A percentile compares a stretch with the other conserved stretches of the same genome.
Conservation (phyloP, 2,329 filamentous ascomycete genomes). For the Piedraia hortae region DNA sequence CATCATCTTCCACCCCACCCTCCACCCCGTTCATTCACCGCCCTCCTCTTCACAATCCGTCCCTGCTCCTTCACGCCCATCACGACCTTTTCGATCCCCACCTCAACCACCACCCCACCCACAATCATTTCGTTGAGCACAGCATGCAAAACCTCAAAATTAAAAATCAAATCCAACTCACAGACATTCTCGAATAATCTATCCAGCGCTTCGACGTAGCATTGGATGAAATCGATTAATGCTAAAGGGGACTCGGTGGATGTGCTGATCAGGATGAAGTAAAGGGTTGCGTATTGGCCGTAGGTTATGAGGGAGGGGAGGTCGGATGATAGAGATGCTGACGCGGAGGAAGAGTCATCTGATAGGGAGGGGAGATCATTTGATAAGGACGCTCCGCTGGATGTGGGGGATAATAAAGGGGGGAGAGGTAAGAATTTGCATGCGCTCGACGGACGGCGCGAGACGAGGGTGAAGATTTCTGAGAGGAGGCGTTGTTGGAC, state of each 20-base stretch:
- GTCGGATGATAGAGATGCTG: too few relatives aligned
- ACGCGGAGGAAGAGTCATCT: too few relatives aligned
- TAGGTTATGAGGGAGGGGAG: slow-evolving; percentile 90
- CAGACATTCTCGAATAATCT: slow-evolving; percentile 94
- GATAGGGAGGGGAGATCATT: too few relatives aligned
- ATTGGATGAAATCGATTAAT: slow-evolving; percentile 86
- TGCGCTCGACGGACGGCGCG: slow-evolving; percentile 66
- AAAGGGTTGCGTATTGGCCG: slow-evolving; percentile 90
- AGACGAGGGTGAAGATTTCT: slow-evolving; percentile 89
- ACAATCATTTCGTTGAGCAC: slow-evolving; percentile 83
- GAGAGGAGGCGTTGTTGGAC: slow-evolving; percentile 91
- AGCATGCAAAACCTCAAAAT: slow-evolving; percentile 89
- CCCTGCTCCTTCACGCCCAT: slow-evolving; percentile 53
- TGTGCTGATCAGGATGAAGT: slow-evolving; percentile 94
- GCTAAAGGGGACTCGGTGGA: slow-evolving; percentile 88
- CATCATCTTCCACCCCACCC: slow-evolving; percentile 10
- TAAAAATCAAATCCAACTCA: slow-evolving; percentile 94
- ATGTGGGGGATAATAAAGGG: slow-evolving; percentile 6
- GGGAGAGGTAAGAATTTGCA: slow-evolving; percentile 76
- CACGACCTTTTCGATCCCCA: slow-evolving; percentile 65
- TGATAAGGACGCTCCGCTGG: slow-evolving; percentile 12
- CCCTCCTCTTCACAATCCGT: slow-evolving; percentile 49
- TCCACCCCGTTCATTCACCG: slow-evolving; percentile 34
- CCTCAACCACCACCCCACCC: slow-evolving; percentile 83
- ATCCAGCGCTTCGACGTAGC: slow-evolving; percentile 89